Base-by-base conservation (phyloP, 139 green algal species). In the Diplosphaera chodatii region DNA sequence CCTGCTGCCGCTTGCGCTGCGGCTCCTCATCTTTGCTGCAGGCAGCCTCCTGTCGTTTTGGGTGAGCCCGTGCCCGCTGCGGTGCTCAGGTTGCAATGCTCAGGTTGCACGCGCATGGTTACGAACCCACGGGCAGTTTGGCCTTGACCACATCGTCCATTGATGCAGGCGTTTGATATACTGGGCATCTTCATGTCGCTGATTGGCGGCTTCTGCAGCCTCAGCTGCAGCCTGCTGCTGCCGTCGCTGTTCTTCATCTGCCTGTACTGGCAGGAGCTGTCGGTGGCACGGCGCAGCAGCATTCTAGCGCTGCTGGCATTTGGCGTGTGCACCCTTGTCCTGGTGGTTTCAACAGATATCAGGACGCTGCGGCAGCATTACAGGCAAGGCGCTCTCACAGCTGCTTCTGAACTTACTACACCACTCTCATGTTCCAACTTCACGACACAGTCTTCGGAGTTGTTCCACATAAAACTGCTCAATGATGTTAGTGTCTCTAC, bases 151-250 rank as follows among this genome's bases (percentile, higher is more conserved):
- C 8, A 48, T 48, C 10, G 10, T 48, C 37, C 55, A 13, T 21
- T 48, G 10, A 13, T 25, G 34, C 73, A 74, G 74, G 67, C 72
- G 4, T 72, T 67, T 34, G 41, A 71, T 41, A 27, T 75, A 10
- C 25, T 84, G 40, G 80, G 77, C 6, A 72, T 69, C 25, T 55
- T 83, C 0, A 78, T 86, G 69, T 48, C 63, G 27, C 67, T 64
- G 8, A 55, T 64, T 15, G 74, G 74, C 40, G 74, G 67, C 27
- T 34, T 78, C 31, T 83, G 74, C 74, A 78, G 72, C 22, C 80
- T 89, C 5, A 73, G 55, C 29, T 82, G 69, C 66, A 83, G 73
- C 4, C 72, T 89, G 8, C 64, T 89, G 30, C 63, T 89, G 55
- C 84, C 84, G 4, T 69, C 66, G 16, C 62, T 71, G 8, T 83